Evolutionary conservation across 257 asterid species (phyloP), one percentile per base, ranked within the genome.

Genomic region (Nicotiana undulata): DNA sequence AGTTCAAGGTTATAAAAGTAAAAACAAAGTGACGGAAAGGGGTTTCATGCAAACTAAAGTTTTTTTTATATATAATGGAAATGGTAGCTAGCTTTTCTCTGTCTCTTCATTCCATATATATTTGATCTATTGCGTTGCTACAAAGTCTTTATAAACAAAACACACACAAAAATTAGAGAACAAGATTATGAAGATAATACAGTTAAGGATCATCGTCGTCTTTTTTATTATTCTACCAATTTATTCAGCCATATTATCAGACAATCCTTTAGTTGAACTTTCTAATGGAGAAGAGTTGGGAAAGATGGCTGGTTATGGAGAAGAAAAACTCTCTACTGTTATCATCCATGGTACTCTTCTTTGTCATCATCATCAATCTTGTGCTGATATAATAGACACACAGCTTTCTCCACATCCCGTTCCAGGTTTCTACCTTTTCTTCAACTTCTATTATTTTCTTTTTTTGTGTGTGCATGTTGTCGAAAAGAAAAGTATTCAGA

Each of bases 231-330:
- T 46, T 72, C 3, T 46, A 37, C 78, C 78, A 46, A 24, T 49
- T 44, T 12, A 32, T 46, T 72, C 60, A 9, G 78, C 37, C 7
- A 24, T 49, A 13, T 53, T 53, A 24, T 24, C 34, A 72, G 66
- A 24, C 13, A 90, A 85, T 37, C 80, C 86, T 12, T 24, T 88
- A 51, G 82, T 77, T 18, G 90, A 87, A 44, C 26, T 80, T 11
- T 80, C 87, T 15, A 86, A 88, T 60, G 81, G 91, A 80, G 93
- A 90, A 1, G 97, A 92, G 26, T 68, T 85, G 81, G 93, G 90
- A 51, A 51, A 83, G 74, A 81, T 92, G 83, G 97, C 94, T 59
- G 97, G 98, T 9, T 93, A 93, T 60, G 98, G 98, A 34, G 98
- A 94, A 77, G 97, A 91, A 61, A 93, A 91, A 91, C 93, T 93